A percentile compares a stretch with the other conserved stretches of the same genome.
Conservation (phyloP, 768 basidiomycete species). For the Phaeolepiota aurea region DNA sequence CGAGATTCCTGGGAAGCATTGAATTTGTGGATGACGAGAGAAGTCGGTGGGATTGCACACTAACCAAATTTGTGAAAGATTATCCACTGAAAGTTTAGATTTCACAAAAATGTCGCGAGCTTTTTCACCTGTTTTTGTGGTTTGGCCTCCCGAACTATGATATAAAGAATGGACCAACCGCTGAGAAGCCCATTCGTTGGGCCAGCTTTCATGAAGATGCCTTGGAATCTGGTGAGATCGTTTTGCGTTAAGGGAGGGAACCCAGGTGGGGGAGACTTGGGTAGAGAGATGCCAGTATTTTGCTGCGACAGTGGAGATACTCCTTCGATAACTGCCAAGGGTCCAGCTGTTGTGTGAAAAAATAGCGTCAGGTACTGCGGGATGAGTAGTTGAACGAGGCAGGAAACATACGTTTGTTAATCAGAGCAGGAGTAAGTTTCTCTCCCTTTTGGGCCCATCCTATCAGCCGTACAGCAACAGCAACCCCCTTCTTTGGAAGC, state of each 20-base stretch:
- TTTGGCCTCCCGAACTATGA: neutral
- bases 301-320: constrained; percentile 49
- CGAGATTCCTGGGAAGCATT: constrained; percentile 59
- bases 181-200: constrained; percentile 72
- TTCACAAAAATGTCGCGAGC: constrained; percentile 88
- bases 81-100: constrained; percentile 80
- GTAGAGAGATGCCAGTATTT: constrained; percentile 47
- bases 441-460: constrained; percentile 90
- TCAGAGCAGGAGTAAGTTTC: constrained; percentile 49
- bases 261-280: constrained; percentile 52
- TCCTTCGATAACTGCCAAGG: constrained; percentile 74
- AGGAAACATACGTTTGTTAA: constrained; percentile 62
- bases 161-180: constrained; percentile 38
- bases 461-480: constrained; percentile 83
- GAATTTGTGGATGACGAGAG: constrained; percentile 5
- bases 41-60: neutral
- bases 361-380: constrained; percentile 8
- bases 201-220: constrained; percentile 64
- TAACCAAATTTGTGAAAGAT: constrained; percentile 89
- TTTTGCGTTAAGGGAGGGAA: constrained; percentile 67
- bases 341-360: constrained; percentile 53
- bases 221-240: constrained; percentile 80
- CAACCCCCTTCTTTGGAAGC: constrained; percentile 81
- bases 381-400: constrained; percentile 4
- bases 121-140: constrained; percentile 57